Percentiles rank a stretch among this genome's conserved stretches.
Conservation (phyloP, 306 rosid species). For the Cercis canadensis region DNA sequence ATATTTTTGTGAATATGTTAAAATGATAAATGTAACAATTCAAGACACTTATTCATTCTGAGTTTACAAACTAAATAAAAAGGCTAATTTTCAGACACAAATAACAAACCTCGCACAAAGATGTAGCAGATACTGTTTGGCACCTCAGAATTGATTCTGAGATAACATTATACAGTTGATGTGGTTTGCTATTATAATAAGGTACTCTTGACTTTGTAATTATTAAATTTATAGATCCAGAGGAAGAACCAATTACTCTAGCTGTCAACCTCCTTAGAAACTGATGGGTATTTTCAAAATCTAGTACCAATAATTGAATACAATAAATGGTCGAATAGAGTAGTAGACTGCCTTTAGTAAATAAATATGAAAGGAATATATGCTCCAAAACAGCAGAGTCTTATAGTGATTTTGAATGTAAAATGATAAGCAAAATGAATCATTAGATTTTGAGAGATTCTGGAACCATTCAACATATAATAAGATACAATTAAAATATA, state of each 20-base stretch:
- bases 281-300: constrained; percentile 17
- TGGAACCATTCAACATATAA: constrained; percentile 8
- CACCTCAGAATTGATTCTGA: constrained; percentile 12
- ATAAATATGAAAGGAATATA: neutral
- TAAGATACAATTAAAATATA: neutral
- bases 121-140: constrained; percentile 2
- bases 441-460: neutral
- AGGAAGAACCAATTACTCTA: constrained; percentile 16
- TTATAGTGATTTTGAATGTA: neutral
- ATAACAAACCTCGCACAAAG: constrained; percentile 11
- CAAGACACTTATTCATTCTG: neutral
- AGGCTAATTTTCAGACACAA: constrained; percentile 7
- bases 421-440: neutral
- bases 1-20: neutral
- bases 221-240: constrained; percentile 18
- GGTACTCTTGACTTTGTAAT: constrained; percentile 12
- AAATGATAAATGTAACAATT: constrained; percentile 14
- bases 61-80: constrained; percentile 12
- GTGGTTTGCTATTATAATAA: neutral
- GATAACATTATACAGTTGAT: neutral
- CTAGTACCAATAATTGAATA: neutral
- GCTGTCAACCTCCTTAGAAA: constrained; percentile 16
- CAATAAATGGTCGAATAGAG: neutral
- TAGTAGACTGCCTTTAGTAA: neutral
- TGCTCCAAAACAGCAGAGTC: constrained; percentile 13